Evolutionary conservation across 1,284 basidiomycete genomes (phyloP).

Genomic region (Lignosus rhinocerotis): DNA sequence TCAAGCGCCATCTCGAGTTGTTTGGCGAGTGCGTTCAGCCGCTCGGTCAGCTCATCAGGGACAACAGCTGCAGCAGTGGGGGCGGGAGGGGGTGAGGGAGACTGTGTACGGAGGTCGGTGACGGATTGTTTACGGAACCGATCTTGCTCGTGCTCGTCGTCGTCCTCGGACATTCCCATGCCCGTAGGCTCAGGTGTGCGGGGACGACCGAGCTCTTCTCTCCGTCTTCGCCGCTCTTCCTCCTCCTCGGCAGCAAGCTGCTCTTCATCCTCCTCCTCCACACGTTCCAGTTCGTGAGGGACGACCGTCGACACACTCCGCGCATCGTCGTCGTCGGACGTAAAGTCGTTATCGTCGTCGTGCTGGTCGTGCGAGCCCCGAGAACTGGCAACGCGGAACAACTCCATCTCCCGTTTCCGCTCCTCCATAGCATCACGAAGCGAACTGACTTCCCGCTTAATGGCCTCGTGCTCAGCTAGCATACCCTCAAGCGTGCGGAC

Average conservation of each 20-base stretch:
- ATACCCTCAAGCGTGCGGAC: constrained; percentile 82
- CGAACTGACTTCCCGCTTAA: constrained; percentile 79
- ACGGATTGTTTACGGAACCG: constrained; percentile 17
- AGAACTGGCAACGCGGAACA: constrained; percentile 27
- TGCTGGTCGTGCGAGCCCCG: constrained; percentile 28
- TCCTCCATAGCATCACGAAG: constrained; percentile 74
- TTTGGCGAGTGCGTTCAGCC: constrained; percentile 68
- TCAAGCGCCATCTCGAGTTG: constrained; percentile 82
- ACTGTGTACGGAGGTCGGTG: constrained; percentile 23
- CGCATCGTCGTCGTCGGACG: constrained; percentile 50
- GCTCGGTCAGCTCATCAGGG: constrained; percentile 66
- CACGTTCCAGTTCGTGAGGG: constrained; percentile 69
- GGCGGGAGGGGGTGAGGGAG: constrained; percentile 24
- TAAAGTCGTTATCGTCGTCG: constrained; percentile 41
- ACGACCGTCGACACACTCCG: constrained; percentile 64
- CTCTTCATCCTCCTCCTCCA: constrained; percentile 76
- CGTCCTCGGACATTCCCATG: constrained; percentile 61
- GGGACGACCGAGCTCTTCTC: constrained; percentile 66
- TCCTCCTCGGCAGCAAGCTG: constrained; percentile 48
- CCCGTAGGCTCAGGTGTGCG: constrained; percentile 75
- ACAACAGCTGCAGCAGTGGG: constrained; percentile 32
- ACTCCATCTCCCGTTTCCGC: constrained; percentile 41
- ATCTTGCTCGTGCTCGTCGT: constrained; percentile 34
- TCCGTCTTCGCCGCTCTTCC: constrained; percentile 47
- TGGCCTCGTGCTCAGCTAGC: constrained; percentile 84